Evolutionary conservation across 2,329 filamentous ascomycete species (phyloP).

Genomic region (Pseudogymnoascus destructans): DNA sequence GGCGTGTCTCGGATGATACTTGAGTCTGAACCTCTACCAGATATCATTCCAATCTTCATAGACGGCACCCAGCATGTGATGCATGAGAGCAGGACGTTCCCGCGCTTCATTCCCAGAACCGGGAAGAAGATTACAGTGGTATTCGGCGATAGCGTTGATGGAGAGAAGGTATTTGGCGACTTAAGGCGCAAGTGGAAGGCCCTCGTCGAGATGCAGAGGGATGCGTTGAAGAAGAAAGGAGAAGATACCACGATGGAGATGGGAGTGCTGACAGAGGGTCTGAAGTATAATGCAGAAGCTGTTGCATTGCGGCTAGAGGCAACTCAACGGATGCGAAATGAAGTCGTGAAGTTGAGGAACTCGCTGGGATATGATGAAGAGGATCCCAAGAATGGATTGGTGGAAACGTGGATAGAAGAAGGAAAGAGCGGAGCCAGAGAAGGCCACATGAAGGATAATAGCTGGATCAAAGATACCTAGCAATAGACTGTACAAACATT

Average conservation of each 20-base stretch:
- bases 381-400: conserved; percentile 61
- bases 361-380: conserved; percentile 60
- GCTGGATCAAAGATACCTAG: conserved; percentile 40
- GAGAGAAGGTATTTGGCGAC: conserved; percentile 63
- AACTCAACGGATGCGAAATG: conserved; percentile 60
- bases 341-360: conserved; percentile 66
- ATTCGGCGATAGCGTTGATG: conserved; percentile 68
- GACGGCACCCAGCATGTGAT: conserved; percentile 82
- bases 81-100: conserved; percentile 69
- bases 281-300: conserved; percentile 62
- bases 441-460: conserved; percentile 44
- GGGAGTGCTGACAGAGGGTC: conserved; percentile 49
- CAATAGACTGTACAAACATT: background rate
- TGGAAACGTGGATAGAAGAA: conserved; percentile 63
- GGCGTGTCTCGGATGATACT: conserved; percentile 83
- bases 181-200: conserved; percentile 61
- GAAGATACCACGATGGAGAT: conserved; percentile 28
- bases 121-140: conserved; percentile 58
- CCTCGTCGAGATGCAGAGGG: conserved; percentile 42
- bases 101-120: conserved; percentile 65
- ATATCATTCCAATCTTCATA: conserved; percentile 87
- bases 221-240: conserved; percentile 27
- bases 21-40: conserved; percentile 74
- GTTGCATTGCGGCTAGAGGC: conserved; percentile 66
- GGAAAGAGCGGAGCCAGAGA: conserved; percentile 39